Conservation (phyloP, 2,329 filamentous ascomycete genomes). For the Scolecobasidium constrictum region DNA sequence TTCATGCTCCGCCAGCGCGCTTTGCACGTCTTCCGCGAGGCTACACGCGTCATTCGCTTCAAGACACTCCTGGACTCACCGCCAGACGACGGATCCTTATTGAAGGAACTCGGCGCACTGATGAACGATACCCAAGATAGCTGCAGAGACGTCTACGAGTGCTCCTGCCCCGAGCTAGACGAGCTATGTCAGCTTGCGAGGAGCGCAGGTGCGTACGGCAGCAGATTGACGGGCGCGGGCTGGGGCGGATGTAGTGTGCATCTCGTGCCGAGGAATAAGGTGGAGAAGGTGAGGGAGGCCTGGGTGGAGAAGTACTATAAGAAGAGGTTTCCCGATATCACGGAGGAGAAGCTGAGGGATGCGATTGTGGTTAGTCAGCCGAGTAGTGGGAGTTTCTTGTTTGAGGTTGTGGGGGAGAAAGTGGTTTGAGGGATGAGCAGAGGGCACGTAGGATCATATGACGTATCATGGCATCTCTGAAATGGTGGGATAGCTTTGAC, state of each 20-base stretch:
- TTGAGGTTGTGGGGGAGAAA: conserved; percentile 4
- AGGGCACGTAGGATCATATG: too few relatives aligned
- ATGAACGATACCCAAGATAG: conserved; percentile 86
- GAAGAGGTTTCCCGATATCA: conserved; percentile 56
- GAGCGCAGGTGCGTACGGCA: conserved; percentile 70
- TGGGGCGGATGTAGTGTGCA: conserved; percentile 98
- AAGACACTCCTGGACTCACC: conserved; percentile 54
- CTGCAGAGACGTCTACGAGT: conserved; percentile 80
- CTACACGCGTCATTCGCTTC: conserved; percentile 75
- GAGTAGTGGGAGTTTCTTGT: conserved; percentile 49
- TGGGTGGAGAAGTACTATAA: conserved; percentile 76
- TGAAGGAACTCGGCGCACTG: conserved; percentile 62
- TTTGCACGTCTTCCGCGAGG: conserved; percentile 83
- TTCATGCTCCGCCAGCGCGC: conserved; percentile 86
- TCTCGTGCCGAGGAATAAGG: conserved; percentile 73
- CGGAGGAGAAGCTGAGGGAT: conserved; percentile 59
- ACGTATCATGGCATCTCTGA: too few relatives aligned
- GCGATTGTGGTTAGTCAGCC: conserved; percentile 87
- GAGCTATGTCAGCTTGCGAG: conserved; percentile 72
- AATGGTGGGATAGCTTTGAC: too few relatives aligned
- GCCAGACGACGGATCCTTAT: conserved; percentile 43
- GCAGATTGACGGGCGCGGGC: conserved; percentile 79
- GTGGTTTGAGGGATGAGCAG: conserved; percentile 1
- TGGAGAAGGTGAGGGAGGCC: conserved; percentile 64
- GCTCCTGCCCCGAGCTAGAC: conserved; percentile 87